phyloP scores from a whole-genome alignment of 441 rosid genomes.

The Gossypium davidsonii region DNA sequence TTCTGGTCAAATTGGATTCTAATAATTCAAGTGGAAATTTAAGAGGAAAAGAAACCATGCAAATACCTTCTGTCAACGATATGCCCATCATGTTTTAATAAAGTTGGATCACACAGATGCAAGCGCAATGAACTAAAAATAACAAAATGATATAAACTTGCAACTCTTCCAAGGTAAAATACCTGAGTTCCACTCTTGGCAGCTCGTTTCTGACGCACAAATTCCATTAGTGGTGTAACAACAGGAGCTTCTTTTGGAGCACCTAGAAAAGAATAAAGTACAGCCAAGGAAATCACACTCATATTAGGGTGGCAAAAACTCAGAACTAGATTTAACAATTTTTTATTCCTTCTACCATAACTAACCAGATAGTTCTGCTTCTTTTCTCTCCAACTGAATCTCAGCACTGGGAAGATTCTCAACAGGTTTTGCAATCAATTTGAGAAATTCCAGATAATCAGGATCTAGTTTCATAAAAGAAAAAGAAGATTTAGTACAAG shows the following conservation, averaged over 20 bases:
- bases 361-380: conserved; percentile 62
- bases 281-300: not conserved
- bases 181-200: conserved; percentile 49
- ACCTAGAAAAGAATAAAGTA: conserved; percentile 25
- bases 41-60: not conserved
- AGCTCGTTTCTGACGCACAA: conserved; percentile 68
- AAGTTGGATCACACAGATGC: not conserved
- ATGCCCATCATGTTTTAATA: not conserved
- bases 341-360: not conserved
- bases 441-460: conserved; percentile 75
- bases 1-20: not conserved
- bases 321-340: not conserved
- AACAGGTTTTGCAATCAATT: conserved; percentile 56
- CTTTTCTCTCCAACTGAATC: conserved; percentile 63
- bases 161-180: conserved; percentile 6
- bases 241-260: conserved; percentile 38
- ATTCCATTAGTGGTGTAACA: conserved; percentile 79
- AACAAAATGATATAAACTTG: not conserved
- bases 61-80: not conserved
- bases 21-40: not conserved
- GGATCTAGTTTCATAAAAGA: conserved; percentile 41
- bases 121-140: not conserved
- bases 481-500: conserved; percentile 4
- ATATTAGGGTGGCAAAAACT: not conserved
- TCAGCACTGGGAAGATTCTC: conserved; percentile 70